A percentile compares a stretch with the other conserved stretches of the same genome.
Evolutionary conservation across 1,284 basidiomycete genomes (phyloP).

Genomic region (Trametes polyzona): DNA sequence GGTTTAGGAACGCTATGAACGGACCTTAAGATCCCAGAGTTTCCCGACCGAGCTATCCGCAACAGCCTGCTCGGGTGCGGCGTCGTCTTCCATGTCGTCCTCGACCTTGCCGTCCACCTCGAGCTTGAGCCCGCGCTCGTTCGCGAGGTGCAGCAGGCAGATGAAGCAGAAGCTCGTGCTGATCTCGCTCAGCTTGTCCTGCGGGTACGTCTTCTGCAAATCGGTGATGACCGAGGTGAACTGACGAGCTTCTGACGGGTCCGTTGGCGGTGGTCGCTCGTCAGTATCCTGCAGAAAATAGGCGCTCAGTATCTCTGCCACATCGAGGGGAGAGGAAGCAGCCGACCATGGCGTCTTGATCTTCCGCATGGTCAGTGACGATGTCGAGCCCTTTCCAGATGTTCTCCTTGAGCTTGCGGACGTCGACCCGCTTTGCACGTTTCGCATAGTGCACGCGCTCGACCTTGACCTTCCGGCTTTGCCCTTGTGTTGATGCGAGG

Average conservation of each 20-base stretch:
- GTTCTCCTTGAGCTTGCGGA: constrained; percentile 96
- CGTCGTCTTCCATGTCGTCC: constrained; percentile 26
- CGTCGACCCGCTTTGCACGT: constrained; percentile 95
- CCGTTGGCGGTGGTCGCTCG: constrained; percentile 50
- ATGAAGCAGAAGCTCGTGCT: constrained; percentile 99
- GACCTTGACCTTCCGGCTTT: constrained; percentile 80
- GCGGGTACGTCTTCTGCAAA: constrained; percentile 83
- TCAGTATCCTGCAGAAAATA: constrained; percentile 53
- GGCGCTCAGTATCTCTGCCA: neutral
- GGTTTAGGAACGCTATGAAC: constrained; percentile 22
- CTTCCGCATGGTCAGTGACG: constrained; percentile 47
- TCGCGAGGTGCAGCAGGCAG: constrained; percentile 92
- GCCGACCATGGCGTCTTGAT: constrained; percentile 61
- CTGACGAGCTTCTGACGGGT: constrained; percentile 68
- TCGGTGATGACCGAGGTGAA: constrained; percentile 87
- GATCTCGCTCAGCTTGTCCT: constrained; percentile 96
- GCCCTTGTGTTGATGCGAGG: constrained; percentile 79
- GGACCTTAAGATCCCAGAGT: constrained; percentile 78
- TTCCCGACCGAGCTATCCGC: constrained; percentile 60
- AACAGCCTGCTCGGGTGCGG: constrained; percentile 1
- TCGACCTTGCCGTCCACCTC: constrained; percentile 49
- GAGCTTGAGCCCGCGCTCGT: constrained; percentile 90
- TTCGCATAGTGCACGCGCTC: constrained; percentile 96
- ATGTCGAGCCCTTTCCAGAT: constrained; percentile 94
- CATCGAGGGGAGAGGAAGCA: neutral